Evolutionary conservation across 257 asterid species (phyloP), one percentile per base, ranked within the genome.

Genomic region (Catharanthus roseus): DNA sequence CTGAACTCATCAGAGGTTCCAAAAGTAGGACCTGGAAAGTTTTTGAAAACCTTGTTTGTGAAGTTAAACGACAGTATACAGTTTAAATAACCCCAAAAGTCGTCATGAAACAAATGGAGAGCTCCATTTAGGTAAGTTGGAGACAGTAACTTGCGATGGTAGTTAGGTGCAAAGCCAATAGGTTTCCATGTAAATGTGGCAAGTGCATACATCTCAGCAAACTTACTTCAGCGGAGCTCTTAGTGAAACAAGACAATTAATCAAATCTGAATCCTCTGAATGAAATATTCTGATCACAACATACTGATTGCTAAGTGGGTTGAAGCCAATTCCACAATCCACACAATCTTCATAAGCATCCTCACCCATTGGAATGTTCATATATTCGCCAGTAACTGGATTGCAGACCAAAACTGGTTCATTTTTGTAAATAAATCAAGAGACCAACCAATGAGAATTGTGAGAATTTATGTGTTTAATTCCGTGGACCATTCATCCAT

Each of bases 251-350:
- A 57, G 72, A 42, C 42, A 38, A 38, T 38, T 3, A 26, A 65
- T 57, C n/a, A 31, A 18, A 8, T 13, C 2, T 33, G 8, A 21
- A 15, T 28, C 29, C 54, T 57, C 49, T 10, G 51, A 16, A 23
- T 51, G 34, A 51, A 53, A 73, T 49, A 73, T 66, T 54, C 72
- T 55, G 65, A 73, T 56, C 31, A 73, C 51, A 11, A 53, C 65
- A 45, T 65, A 65, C 55, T 65, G 66, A 31, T 65, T 65, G 33
- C 72, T 38, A 33, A 41, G 44, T 42, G 67, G 67, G 44, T 71
- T 65, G 51, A 73, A 73, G 38, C 77, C 77, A 24, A 73, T 34
- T 54, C 72, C 77, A 41, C 77, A 66, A 41, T 73, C 77, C 72
- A 68, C 63, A 7, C 2, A 41, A 28, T 26, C 29, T 18, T 57